These are phyloP conservation scores for Boletus patriciae DNA, from an alignment of 768 basidiomycete species.

Conservation along the genomic window DNA sequence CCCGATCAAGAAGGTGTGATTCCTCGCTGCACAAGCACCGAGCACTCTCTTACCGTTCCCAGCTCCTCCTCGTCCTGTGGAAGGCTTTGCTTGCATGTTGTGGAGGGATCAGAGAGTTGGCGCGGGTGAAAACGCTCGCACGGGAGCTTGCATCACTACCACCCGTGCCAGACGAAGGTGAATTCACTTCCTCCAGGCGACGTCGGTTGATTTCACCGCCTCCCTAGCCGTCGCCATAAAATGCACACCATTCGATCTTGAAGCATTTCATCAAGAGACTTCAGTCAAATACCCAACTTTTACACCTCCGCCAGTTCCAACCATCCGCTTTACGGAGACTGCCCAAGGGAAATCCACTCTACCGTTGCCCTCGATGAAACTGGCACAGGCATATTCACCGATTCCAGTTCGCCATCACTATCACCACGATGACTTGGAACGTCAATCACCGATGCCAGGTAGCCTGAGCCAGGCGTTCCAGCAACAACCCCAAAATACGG, in stretches of 20 bases:
- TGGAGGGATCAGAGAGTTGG: slow-evolving; percentile 87
- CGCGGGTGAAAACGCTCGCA: slow-evolving; percentile 78
- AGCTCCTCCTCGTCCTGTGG: slow-evolving; percentile 94
- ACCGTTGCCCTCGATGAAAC: slow-evolving; percentile 52
- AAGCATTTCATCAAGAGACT: slow-evolving; percentile 86
- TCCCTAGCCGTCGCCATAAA: slow-evolving; percentile 67
- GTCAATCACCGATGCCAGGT: slow-evolving; percentile 42
- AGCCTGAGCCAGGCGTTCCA: slow-evolving; percentile 38
- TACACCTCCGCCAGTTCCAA: slow-evolving; percentile 52
- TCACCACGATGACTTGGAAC: slow-evolving; percentile 76
- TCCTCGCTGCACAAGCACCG: neutral
- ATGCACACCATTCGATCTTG: slow-evolving; percentile 87
- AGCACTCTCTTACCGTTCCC: slow-evolving; percentile 10
- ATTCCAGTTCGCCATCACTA: slow-evolving; percentile 94
- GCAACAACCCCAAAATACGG: slow-evolving; percentile 31
- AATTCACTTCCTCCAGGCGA: slow-evolving; percentile 15
- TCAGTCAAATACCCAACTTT: slow-evolving; percentile 97
- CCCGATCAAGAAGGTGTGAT: slow-evolving; percentile 89
- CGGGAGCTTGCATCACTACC: slow-evolving; percentile 84
- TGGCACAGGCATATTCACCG: slow-evolving; percentile 90
- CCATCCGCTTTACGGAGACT: slow-evolving; percentile 31
- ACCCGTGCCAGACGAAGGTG: slow-evolving; percentile 46
- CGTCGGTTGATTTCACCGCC: slow-evolving; percentile 8
- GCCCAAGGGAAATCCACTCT: slow-evolving; percentile 31
- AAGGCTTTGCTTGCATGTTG: slow-evolving; percentile 90